These are phyloP conservation scores for Botrytis medusae DNA, from an alignment of 2,329 filamentous ascomycete genomes.

Conservation along the genomic window DNA sequence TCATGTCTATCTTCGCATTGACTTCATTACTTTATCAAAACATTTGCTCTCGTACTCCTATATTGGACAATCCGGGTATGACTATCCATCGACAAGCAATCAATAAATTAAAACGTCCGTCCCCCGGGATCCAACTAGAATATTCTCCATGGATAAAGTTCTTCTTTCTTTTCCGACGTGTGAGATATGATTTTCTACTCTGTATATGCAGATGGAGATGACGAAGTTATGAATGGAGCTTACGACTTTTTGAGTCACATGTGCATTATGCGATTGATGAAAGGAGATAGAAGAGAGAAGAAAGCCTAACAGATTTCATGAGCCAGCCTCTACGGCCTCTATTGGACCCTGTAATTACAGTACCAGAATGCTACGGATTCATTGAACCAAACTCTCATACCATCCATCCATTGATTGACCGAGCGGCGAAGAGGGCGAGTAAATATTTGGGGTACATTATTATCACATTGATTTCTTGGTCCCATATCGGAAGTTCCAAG, in stretches of 20 bases:
- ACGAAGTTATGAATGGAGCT: neutral
- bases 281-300: neutral
- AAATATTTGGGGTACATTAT: neutral
- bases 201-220: neutral
- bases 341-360: neutral
- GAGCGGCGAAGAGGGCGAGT: neutral
- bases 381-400: neutral
- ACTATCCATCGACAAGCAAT: neutral
- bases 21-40: neutral
- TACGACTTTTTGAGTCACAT: neutral
- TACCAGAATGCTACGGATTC: neutral
- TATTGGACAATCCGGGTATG: neutral
- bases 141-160: neutral
- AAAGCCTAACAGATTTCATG: neutral
- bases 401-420: neutral
- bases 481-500: neutral
- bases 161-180: neutral
- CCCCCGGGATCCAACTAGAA: neutral
- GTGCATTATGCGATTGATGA: neutral
- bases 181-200: neutral
- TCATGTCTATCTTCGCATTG: conserved; percentile 10
- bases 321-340: neutral
- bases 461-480: neutral
- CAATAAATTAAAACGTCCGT: conserved; percentile 6
- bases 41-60: neutral